Conservation (phyloP, 129 eudicot species). For the Chrysanthemum seticuspe region DNA sequence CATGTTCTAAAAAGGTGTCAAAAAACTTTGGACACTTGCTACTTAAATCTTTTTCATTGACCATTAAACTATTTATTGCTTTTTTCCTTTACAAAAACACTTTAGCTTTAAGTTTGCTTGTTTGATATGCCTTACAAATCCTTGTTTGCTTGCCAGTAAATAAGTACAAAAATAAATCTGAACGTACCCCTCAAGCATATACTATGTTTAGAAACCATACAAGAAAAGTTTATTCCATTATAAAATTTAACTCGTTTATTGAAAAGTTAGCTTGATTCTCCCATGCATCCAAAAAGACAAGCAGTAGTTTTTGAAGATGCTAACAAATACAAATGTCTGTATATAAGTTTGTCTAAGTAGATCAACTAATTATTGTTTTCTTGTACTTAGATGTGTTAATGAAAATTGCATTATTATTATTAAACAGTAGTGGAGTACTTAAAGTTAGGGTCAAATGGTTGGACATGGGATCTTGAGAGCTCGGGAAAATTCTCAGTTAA, state of each 20-base stretch:
- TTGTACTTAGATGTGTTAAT: slow-evolving; percentile 9
- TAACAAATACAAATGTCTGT: neutral
- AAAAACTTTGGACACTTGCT: too few relatives aligned
- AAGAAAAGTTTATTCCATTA: neutral
- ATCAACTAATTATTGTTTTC: slow-evolving; percentile 14
- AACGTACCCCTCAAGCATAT: neutral
- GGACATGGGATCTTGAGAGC: too few relatives aligned
- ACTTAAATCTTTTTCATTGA: too few relatives aligned
- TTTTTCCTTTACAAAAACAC: neutral
- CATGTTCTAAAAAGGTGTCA: too few relatives aligned
- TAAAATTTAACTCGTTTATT: neutral
- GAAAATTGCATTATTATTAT: neutral
- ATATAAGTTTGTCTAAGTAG: neutral
- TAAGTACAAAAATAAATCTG: too few relatives aligned
- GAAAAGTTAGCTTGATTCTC: neutral
- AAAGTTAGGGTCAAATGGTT: too few relatives aligned
- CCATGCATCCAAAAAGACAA: neutral
- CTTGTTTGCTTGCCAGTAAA: too few relatives aligned
- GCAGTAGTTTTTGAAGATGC: neutral
- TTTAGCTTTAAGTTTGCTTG: neutral
- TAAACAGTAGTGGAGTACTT: neutral
- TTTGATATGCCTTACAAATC: neutral
- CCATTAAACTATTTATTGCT: neutral
- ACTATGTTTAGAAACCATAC: neutral
- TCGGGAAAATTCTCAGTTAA: too few relatives aligned